Evolutionary conservation across 2,329 filamentous ascomycete genomes (phyloP).

Genomic region (Coniella lustricola): DNA sequence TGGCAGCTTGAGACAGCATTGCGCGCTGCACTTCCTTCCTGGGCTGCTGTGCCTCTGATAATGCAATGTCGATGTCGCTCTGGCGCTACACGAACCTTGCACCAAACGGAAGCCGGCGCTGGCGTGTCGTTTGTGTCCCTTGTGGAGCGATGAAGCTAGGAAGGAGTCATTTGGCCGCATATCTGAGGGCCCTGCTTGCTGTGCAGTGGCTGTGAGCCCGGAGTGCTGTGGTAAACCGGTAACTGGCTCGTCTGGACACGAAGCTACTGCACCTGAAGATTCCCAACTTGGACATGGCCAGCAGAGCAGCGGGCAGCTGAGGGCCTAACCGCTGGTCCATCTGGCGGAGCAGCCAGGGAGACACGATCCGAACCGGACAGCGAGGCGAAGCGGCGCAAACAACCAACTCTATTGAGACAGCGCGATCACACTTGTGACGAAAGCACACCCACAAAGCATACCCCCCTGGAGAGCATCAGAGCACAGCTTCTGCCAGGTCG

Average conservation of each 20-base stretch:
- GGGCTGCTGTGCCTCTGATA: constrained; percentile 5
- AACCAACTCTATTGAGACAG: constrained; percentile 1
- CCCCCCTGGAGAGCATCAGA: neutral
- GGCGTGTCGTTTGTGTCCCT: neutral
- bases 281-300: too few species aligned
- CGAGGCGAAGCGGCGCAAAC: constrained; percentile 3
- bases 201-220: neutral
- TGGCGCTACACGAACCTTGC: neutral
- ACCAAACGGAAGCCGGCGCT: neutral
- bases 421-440: constrained; percentile 6
- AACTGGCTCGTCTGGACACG: neutral
- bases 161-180: neutral
- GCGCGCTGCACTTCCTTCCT: neutral
- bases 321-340: neutral
- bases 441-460: neutral
- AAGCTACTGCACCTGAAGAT: too few species aligned
- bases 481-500: neutral
- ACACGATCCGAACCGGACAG: neutral
- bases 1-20: neutral
- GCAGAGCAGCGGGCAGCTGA: neutral
- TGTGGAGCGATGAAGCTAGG: neutral
- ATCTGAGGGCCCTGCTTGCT: neutral
- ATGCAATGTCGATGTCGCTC: neutral
- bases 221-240: neutral
- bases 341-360: neutral